Base-by-base conservation (phyloP, 2,329 filamentous ascomycete genomes). In the Zopfia rhizophila region DNA sequence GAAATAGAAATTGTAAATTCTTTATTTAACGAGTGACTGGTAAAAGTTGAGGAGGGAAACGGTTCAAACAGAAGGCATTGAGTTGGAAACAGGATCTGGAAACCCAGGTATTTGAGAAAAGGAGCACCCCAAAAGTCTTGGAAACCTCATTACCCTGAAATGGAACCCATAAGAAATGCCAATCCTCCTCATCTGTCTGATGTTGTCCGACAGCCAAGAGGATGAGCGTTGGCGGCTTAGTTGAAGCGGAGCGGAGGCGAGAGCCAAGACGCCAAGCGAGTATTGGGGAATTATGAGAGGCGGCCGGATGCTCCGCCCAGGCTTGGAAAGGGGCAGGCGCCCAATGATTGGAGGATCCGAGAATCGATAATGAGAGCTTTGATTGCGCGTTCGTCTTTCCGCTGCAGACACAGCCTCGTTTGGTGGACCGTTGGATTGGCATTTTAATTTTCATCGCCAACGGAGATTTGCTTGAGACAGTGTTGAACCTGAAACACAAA, bases 1-100 rank as follows among this genome's bases (percentile, higher is more conserved):
- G 31, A 27, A 43, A 30, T 45, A 45, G 49, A 53, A 54, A 53
- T 45, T 45, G 44, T 45, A 56, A 63, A 38, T 29, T 35, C 42
- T 43, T 58, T 13, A 60, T 63, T 58, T 64, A 70, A 69, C 55
- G 68, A 70, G 66, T 66, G 68, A 70, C 67, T 60, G 60, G 51
- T 63, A 62, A 65, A 59, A 33, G 39, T n/a, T 30, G 45, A 27
- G 39, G 30, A 43, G 44, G 49, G 24, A 52, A 51, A 59, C 35
- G 47, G 38, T 43, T 65, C 60, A 65, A 60, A 58, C 51, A 53
- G 45, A 60, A 61, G 55, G 47, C 61, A 63, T 63, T 56, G 55
- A 52, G 36, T 49, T 28, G 35, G 30, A 38, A 58, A 58, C 38
- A 38, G 48, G 51, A 49, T 38, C 32, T 24, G 58, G 58, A 46